These are phyloP conservation scores for Sordaria brevicollis DNA, from an alignment of 495 filamentous ascomycete species.

Conservation along the genomic window DNA sequence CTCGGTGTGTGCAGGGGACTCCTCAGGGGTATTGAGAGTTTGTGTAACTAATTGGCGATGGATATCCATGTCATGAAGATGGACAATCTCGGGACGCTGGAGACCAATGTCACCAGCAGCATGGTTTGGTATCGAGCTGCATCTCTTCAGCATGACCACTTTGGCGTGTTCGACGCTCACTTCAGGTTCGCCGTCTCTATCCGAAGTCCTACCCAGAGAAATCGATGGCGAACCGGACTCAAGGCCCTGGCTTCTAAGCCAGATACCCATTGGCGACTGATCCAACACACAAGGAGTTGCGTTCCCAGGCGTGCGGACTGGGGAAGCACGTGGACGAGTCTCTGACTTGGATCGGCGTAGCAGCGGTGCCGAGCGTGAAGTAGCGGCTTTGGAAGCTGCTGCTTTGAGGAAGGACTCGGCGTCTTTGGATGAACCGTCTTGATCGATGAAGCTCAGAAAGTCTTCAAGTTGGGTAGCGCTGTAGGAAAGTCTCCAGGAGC, in stretches of 20 bases:
- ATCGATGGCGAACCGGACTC: constrained; percentile 17
- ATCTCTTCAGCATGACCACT: constrained; percentile 15
- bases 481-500: constrained; percentile 30
- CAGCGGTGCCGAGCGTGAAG: neutral
- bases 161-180: constrained; percentile 17
- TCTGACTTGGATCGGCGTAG: constrained; percentile 5
- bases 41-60: constrained; percentile 13
- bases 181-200: constrained; percentile 5
- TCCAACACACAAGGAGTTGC: constrained; percentile 4
- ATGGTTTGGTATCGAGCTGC: constrained; percentile 11
- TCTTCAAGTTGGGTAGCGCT: constrained; percentile 24
- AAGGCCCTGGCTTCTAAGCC: constrained; percentile 31
- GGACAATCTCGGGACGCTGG: constrained; percentile 14
- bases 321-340: constrained; percentile 8
- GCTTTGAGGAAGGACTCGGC: neutral
- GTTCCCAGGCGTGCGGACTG: constrained; percentile 9
- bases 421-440: constrained; percentile 2
- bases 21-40: constrained; percentile 8
- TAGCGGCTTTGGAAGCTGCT: neutral
- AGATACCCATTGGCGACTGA: constrained; percentile 29
- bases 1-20: constrained; percentile 5
- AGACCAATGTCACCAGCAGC: constrained; percentile 7
- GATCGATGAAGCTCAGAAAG: constrained; percentile 4
- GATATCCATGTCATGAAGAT: constrained; percentile 21
- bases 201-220: neutral